Conservation (phyloP, 2,329 filamentous ascomycete species). For the Emericellopsis atlantica region DNA sequence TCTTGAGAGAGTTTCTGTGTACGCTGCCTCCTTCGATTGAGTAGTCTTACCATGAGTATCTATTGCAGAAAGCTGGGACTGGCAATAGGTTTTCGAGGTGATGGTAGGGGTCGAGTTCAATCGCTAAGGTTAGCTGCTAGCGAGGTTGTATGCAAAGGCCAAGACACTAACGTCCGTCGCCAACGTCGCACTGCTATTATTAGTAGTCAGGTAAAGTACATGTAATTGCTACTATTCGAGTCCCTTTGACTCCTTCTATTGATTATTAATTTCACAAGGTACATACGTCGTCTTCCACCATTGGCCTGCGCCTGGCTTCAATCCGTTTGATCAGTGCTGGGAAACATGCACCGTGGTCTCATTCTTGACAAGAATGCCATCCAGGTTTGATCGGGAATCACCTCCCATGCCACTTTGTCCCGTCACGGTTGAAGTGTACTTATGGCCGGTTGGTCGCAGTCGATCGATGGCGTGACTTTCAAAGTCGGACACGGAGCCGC, state of each 20-base stretch:
- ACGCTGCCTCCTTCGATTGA: too few species aligned
- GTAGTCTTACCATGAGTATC: too few species aligned
- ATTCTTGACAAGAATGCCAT: constrained; percentile 1
- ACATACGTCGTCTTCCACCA: neutral
- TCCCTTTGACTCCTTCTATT: neutral
- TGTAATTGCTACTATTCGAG: neutral
- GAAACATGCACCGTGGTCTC: constrained; percentile 1
- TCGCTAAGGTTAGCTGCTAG: too few species aligned
- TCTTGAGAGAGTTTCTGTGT: too few species aligned
- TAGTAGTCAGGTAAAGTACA: too few species aligned
- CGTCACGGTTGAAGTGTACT: constrained; percentile 4
- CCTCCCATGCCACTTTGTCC: neutral
- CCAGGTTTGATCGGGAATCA: neutral
- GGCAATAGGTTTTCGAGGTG: too few species aligned
- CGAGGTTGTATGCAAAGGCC: too few species aligned
- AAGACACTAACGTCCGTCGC: too few species aligned
- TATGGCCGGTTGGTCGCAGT: constrained; percentile 2
- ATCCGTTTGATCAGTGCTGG: neutral
- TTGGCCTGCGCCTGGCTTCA: neutral
- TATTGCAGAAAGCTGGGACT: too few species aligned
- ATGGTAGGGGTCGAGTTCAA: too few species aligned
- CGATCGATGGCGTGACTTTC: constrained; percentile 4
- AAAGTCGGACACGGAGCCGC: constrained; percentile 2
- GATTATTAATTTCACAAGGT: constrained; percentile 1
- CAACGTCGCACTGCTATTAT: too few species aligned